A percentile compares a stretch with the other conserved stretches of the same genome.
Conservation (phyloP, 2,329 filamentous ascomycete species). For the Pseudogymnoascus sp. region DNA sequence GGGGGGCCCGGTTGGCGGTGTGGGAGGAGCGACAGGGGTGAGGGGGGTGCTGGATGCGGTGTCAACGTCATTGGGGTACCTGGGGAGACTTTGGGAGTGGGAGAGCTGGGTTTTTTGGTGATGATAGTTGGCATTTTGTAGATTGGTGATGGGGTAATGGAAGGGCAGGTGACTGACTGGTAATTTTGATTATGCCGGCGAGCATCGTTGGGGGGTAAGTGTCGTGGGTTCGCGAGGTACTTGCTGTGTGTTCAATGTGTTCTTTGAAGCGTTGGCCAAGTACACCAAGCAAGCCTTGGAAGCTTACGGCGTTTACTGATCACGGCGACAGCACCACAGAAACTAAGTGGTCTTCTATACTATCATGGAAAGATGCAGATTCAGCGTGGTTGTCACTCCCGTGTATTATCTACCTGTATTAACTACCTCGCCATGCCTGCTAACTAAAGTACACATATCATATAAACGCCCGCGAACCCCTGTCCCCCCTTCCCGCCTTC, state of each 20-base stretch:
- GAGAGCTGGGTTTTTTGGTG: neutral
- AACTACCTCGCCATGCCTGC: conserved; percentile 5
- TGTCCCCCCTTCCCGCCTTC: neutral
- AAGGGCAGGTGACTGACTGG: neutral
- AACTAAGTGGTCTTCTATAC: neutral
- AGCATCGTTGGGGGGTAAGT: neutral
- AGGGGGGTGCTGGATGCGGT: neutral
- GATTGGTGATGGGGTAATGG: neutral
- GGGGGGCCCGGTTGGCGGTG: neutral
- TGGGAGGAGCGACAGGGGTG: neutral
- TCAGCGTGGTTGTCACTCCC: neutral
- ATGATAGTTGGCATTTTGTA: neutral
- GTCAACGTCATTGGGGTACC: neutral
- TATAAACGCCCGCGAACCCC: neutral
- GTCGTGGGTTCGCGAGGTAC: neutral
- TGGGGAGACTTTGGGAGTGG: neutral
- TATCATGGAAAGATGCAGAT: neutral
- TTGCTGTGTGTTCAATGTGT: neutral
- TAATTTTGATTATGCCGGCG: neutral
- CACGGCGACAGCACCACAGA: neutral
- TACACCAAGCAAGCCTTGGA: neutral
- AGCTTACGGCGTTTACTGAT: neutral
- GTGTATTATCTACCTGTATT: conserved; percentile 7
- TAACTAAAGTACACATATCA: conserved; percentile 4
- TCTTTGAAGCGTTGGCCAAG: neutral